Conservation (phyloP, 805 yeast species). For the Teunomyces kruisii region DNA sequence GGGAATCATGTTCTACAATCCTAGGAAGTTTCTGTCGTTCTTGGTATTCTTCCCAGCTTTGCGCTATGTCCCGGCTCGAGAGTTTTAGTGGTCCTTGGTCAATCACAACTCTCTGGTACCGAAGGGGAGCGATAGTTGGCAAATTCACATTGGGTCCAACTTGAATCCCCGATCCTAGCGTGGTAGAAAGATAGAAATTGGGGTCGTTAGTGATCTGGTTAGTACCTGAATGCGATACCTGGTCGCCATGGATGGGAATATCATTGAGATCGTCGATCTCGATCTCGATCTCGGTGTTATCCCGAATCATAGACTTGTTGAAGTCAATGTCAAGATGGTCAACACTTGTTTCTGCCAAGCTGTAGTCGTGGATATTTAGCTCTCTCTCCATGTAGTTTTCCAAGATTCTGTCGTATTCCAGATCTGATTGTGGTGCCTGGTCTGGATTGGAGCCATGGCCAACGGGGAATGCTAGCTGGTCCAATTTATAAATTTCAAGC, state of each 20-base stretch:
- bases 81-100: not conserved
- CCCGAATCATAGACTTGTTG: constrained; percentile 1
- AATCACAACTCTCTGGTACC: not conserved
- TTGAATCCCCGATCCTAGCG: not conserved
- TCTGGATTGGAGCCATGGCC: not conserved
- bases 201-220: constrained; percentile 10
- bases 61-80: not conserved
- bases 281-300: constrained; percentile 29
- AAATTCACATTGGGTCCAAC: too few relatives aligned
- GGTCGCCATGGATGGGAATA: not conserved
- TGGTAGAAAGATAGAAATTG: constrained; percentile 11
- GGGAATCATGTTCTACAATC: not conserved
- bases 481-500: constrained; percentile 14
- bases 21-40: not conserved
- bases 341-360: not conserved
- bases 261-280: not conserved
- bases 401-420: not conserved
- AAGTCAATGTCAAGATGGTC: constrained; percentile 7
- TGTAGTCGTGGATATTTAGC: not conserved
- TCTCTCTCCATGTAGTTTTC: constrained; percentile 15
- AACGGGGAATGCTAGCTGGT: constrained; percentile 13
- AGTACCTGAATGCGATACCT: not conserved
- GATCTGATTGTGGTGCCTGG: not conserved
- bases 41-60: not conserved
- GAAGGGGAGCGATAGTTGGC: not conserved